Evolutionary conservation across 2,329 filamentous ascomycete species (phyloP), one percentile per base, ranked within the genome.

Genomic region (Fusarium pseudocircinatum): DNA sequence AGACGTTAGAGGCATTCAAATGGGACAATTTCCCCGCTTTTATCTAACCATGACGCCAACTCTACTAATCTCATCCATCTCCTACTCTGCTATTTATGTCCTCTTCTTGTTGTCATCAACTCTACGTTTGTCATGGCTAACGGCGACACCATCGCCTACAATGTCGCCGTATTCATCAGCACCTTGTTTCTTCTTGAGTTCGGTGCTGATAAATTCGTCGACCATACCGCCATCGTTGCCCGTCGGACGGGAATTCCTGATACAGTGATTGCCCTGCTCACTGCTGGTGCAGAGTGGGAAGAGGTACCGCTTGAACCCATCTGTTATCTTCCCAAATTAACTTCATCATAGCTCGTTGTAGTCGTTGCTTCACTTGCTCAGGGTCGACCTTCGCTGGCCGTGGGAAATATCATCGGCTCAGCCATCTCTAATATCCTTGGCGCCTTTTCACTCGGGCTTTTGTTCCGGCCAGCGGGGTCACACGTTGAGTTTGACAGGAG

Each of bases 301-400:
- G 46, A 60, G 26, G 46, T 60, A 54, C 7, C 0, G 4, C 5
- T 20, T 4, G 0, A 8, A 22, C 2, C 34, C 12, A 8, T 9
- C 2, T 13, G 2, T 7, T 10, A 16, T 12, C 7, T 9, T 37
- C 12, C 0, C 7, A 6, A 14, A 1, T 10, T 20, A 15, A 22
- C 10, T 3, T 5, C 22, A 40, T 39, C 10, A 14, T 14, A 60
- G 57, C 44, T 60, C 1, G 44, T 60, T n/a, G 44, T 54, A 7
- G 46, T 60, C 9, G 7, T 15, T 14, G 34, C 57, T 8, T 53
- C 57, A 2, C 26, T 60, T 6, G 44, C 57, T 1, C 57, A 60
- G 7, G 26, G 34, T 26, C 46, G 57, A 6, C 34, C 44, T 0
- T 53, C 44, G 0, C 24, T 40, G 1, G 57, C 44, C 4, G 18